Base-by-base conservation (phyloP, 306 rosid species). In the Alnus glutinosa region DNA sequence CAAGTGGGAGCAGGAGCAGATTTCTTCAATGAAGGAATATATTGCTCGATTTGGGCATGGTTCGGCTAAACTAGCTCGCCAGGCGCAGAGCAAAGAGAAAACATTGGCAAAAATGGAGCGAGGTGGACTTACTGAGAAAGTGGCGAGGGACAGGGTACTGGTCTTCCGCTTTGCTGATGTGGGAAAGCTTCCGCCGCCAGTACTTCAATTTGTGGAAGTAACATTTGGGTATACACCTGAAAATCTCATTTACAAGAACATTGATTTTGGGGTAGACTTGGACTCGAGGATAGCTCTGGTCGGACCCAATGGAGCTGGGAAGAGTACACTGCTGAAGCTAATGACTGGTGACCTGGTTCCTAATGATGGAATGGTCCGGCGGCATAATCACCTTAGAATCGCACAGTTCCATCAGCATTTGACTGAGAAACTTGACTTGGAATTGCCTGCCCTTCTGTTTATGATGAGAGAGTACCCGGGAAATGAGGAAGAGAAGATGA, bases 281-380 rank as follows among this genome's bases (percentile, higher is more conserved):
- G 99, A 96, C 83, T 96, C 99, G 0, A 89, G 99, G 78, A 55
- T 96, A 79, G 99, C 99, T 55, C 83, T 96, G 77, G 99, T 96
- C 78, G 99, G 99, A 77, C 99, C 99, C 13, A 96, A 96, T 84
- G 99, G 99, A 76, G 99, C 99, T 55, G 99, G 99, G 71, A 96
- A 96, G 92, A 96, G 98, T 86, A 96, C 99, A 0, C 85, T 96
- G 46, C 88, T 96, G 85, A 96, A 96, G 92, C 93, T 96, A 75
- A 96, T 96, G 97, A 96, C 99, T 0, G 98, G 99, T 81, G 99
- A 96, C 0, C 75, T 96, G 82, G 58, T 42, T 82, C 97, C 99
- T 79, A 32, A 10, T 44, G 99, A 96, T 81, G 99, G 99, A 88
- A 96, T 96, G 99, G 98, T 93, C 66, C 87, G 98, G 37, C 89